These are phyloP conservation scores for Verticillium albo-atrum DNA, from an alignment of 2,329 filamentous ascomycete species.

Conservation along the genomic window DNA sequence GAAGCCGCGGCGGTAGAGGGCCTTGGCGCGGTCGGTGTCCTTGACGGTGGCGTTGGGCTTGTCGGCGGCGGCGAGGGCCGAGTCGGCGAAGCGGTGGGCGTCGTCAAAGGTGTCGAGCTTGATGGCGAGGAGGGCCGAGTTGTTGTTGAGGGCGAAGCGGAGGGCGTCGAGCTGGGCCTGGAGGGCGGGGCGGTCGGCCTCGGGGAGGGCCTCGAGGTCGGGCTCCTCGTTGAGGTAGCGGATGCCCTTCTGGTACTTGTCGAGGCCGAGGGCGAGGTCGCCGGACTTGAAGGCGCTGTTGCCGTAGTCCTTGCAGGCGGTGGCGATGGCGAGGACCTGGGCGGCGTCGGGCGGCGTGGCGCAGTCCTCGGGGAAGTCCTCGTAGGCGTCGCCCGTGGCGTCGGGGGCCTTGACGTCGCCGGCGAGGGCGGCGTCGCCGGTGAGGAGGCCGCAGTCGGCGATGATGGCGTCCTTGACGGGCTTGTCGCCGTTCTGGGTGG, in stretches of 20 bases:
- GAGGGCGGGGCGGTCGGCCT: conserved; percentile 62
- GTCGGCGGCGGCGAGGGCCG: conserved; percentile 64
- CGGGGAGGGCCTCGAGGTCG: conserved; percentile 65
- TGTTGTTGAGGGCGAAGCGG: conserved; percentile 83
- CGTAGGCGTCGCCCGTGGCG: conserved; percentile 81
- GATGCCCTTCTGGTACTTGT: conserved; percentile 92
- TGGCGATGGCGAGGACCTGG: conserved; percentile 72
- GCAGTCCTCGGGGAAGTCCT: conserved; percentile 92
- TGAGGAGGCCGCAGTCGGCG: conserved; percentile 79
- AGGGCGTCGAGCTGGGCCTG: conserved; percentile 45
- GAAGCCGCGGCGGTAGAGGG: conserved; percentile 74
- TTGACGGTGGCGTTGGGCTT: conserved; percentile 62
- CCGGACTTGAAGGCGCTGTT: conserved; percentile 87
- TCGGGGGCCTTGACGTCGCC: conserved; percentile 69
- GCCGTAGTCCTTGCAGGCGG: conserved; percentile 84
- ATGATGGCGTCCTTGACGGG: conserved; percentile 71
- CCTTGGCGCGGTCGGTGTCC: conserved; percentile 83
- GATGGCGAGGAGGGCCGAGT: conserved; percentile 78
- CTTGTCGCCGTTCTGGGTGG: conserved; percentile 72
- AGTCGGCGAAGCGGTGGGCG: conserved; percentile 63
- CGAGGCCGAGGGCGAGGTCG: conserved; percentile 65
- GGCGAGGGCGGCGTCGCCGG: conserved; percentile 62
- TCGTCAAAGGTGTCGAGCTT: conserved; percentile 73
- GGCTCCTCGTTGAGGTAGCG: conserved; percentile 86
- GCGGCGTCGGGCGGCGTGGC: conserved; percentile 56